Percentiles rank a stretch among this genome's conserved stretches.
Conservation (phyloP, 176 grass and related monocot species). For the Triticum turgidum region DNA sequence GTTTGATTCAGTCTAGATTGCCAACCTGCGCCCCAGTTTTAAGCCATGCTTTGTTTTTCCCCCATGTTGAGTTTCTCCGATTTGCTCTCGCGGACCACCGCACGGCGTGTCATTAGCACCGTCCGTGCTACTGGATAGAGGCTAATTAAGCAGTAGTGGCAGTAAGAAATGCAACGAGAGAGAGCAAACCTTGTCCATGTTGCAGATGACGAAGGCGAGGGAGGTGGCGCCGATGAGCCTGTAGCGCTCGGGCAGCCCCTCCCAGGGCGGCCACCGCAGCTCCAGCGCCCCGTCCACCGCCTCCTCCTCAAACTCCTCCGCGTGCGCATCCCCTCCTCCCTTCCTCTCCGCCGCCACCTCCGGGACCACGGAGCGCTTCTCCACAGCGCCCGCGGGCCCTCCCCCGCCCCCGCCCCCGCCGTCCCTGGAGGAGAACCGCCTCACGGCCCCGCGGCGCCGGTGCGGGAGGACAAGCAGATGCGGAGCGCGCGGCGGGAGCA, state of each 20-base stretch:
- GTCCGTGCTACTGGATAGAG: too few relatives aligned
- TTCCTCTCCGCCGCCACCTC: constrained; percentile 12
- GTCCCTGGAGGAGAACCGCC: constrained; percentile 36
- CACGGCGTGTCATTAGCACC: too few relatives aligned
- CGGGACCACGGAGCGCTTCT: constrained; percentile 32
- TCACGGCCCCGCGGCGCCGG: constrained; percentile 10
- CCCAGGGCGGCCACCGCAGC: constrained; percentile 66
- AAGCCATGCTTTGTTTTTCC: too few relatives aligned
- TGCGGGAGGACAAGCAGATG: not conserved
- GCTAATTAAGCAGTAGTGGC: too few relatives aligned
- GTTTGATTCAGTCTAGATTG: not conserved
- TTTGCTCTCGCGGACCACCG: too few relatives aligned
- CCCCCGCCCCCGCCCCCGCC: constrained; percentile 19
- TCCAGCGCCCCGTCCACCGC: constrained; percentile 19
- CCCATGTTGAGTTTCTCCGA: too few relatives aligned
- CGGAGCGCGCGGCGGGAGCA: constrained; percentile 35
- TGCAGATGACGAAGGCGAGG: constrained; percentile 94
- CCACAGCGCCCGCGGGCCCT: constrained; percentile 33
- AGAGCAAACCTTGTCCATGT: constrained; percentile 87
- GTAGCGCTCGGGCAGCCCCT: constrained; percentile 66
- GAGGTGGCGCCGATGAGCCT: constrained; percentile 82
- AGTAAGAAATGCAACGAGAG: too few relatives aligned
- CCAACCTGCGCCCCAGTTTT: too few relatives aligned
- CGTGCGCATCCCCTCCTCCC: not conserved
- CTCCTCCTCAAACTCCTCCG: constrained; percentile 3